Evolutionary conservation across 371 early-diverging fungal genomes (phyloP), one percentile per base, ranked within the genome.

Genomic region (Mucor saturninus): DNA sequence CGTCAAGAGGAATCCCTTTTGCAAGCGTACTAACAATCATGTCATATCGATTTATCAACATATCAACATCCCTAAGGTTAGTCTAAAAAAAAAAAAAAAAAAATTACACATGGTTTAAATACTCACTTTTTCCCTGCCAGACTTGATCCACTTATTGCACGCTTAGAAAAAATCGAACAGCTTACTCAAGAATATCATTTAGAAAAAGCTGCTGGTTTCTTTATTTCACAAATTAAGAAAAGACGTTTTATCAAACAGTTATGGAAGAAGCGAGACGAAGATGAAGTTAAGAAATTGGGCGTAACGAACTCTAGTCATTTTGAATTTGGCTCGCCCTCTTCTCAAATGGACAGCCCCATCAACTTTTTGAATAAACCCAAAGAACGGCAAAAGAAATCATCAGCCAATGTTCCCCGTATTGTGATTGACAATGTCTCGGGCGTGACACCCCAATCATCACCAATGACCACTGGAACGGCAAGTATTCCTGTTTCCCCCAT

Each of bases 1-100:
- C 79, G 2, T 35, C 70, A 1, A 78, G 79, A 53, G 86, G 86
- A 1, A 77, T 86, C 29, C 77, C 86, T 2, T 86, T 86, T 66
- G 78, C 76, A n/a, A 73, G 75, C 40, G 82, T 82, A 4, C 59
- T 84, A 35, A 79, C 77, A 10, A 83, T 83, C 49, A 62, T 86
- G 39, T 77, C 86, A 1, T 81, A 75, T 57, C 77, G 83, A 0
- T 80, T 86, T 50, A 74, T 84, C 14, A 72, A 84, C 61, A 72
- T 74, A 6, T 75, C 84, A 21, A 71, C 82, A 11, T 79, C 83
- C 5, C 68, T 86, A 26, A 79, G 75, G 83, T 85, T 76, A 74
- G 77, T 38, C 11, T 15, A 11, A 5, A 58, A 5, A 14, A 45
- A 11, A 5, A 58, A 5, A 14, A 45, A 21, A 21, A 21, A 21